These are phyloP conservation scores for Ogataea trehaloabstinens DNA, from an alignment of 805 yeast genomes.

Conservation along the genomic window DNA sequence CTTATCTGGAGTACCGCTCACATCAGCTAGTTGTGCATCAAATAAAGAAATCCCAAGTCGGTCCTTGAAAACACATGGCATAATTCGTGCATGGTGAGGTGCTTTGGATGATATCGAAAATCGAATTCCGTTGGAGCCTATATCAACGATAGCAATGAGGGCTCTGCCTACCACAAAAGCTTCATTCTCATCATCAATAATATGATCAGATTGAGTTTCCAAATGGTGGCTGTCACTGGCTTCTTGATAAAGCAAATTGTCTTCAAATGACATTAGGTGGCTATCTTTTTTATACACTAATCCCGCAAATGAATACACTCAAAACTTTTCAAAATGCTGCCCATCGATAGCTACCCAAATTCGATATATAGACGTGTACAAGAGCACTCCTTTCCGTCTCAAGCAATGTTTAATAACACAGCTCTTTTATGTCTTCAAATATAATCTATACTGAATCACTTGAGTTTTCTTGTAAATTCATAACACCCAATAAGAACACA, in stretches of 20 bases:
- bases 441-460: too few species aligned
- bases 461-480: too few species aligned
- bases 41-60: slow-evolving; percentile 67
- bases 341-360: too few species aligned
- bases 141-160: slow-evolving; percentile 66
- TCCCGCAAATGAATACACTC: too few species aligned
- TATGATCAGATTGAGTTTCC: slow-evolving; percentile 21
- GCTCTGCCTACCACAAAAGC: slow-evolving; percentile 58
- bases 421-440: too few species aligned
- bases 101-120: slow-evolving; percentile 71
- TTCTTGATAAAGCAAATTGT: slow-evolving; percentile 24
- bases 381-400: too few species aligned
- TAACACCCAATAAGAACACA: too few species aligned
- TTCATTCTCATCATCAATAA: slow-evolving; percentile 36
- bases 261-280: slow-evolving; percentile 32
- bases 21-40: slow-evolving; percentile 52
- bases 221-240: slow-evolving; percentile 30
- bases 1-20: slow-evolving; percentile 29
- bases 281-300: too few species aligned
- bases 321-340: too few species aligned
- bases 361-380: too few species aligned
- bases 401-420: too few species aligned
- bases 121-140: slow-evolving; percentile 74
- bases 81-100: slow-evolving; percentile 66
- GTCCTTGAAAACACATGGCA: slow-evolving; percentile 78